A percentile compares a stretch with the other conserved stretches of the same genome.
Evolutionary conservation across 2,329 filamentous ascomycete genomes (phyloP).

Genomic region (Alternaria arborescens): DNA sequence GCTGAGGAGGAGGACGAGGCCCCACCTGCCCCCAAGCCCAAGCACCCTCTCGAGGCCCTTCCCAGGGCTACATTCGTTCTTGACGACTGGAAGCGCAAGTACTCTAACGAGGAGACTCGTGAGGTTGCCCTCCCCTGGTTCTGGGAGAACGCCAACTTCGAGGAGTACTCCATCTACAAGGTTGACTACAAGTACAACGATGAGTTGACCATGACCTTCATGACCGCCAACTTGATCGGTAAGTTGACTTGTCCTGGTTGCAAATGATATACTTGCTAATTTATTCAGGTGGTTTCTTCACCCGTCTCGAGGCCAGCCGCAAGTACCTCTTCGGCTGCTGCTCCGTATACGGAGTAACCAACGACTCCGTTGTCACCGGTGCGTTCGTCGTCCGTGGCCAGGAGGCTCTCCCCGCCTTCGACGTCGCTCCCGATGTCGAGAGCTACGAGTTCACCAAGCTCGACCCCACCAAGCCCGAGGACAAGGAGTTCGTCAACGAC

Average conservation of each 20-base stretch:
- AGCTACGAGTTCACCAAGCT: slow-evolving; percentile 97
- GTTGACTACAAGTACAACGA: slow-evolving; percentile 99
- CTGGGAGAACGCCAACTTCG: slow-evolving; percentile 94
- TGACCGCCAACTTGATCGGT: slow-evolving; percentile 97
- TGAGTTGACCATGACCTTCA: slow-evolving; percentile 96
- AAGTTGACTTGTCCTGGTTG: slow-evolving; percentile 33
- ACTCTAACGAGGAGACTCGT: slow-evolving; percentile 93
- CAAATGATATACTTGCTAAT: slow-evolving; percentile 21
- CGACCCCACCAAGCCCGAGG: slow-evolving; percentile 83
- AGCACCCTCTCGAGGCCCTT: slow-evolving; percentile 92
- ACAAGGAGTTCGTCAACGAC: slow-evolving; percentile 84
- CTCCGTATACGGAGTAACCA: slow-evolving; percentile 88
- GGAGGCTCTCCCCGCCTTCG: slow-evolving; percentile 84
- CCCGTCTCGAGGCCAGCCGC: slow-evolving; percentile 94
- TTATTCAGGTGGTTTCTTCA: slow-evolving; percentile 81
- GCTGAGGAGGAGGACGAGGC: slow-evolving; percentile 71
- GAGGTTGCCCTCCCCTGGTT: slow-evolving; percentile 91
- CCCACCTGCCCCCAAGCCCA: slow-evolving; percentile 79
- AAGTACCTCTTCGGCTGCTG: slow-evolving; percentile 96
- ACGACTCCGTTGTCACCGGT: slow-evolving; percentile 90
- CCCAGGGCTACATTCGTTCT: slow-evolving; percentile 81
- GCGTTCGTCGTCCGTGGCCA: slow-evolving; percentile 95
- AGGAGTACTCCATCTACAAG: slow-evolving; percentile 96
- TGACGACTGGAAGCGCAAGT: slow-evolving; percentile 98
- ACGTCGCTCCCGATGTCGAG: slow-evolving; percentile 97